Conservation (phyloP, 2,329 filamentous ascomycete genomes). For the Curvularia lunata region DNA sequence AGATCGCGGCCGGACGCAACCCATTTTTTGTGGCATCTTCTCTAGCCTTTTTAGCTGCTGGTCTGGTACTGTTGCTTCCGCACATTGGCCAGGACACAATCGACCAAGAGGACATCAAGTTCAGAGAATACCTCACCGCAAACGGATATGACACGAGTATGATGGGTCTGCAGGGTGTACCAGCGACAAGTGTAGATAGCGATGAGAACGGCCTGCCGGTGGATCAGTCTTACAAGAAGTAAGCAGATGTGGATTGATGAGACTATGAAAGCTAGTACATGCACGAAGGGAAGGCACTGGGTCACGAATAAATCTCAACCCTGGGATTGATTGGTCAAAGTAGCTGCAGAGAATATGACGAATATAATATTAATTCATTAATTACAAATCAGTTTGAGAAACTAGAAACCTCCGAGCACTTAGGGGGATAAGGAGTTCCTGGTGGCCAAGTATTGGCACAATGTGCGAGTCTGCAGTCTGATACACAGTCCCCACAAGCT, state of each 20-base stretch:
- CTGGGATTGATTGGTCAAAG: too few relatives aligned
- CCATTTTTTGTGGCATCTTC: conserved; percentile 86
- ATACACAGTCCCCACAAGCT: too few relatives aligned
- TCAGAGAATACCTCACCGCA: conserved; percentile 73
- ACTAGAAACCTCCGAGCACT: too few relatives aligned
- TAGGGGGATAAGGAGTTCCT: too few relatives aligned
- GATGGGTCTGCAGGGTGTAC: conserved; percentile 52
- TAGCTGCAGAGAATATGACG: not conserved
- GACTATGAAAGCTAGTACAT: not conserved
- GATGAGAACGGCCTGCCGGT: conserved; percentile 19
- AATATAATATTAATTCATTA: not conserved
- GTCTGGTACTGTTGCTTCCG: conserved; percentile 73
- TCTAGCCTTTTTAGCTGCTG: conserved; percentile 73
- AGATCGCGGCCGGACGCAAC: conserved; percentile 70
- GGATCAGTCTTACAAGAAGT: conserved; percentile 11
- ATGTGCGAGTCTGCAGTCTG: too few relatives aligned
- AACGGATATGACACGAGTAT: conserved; percentile 77
- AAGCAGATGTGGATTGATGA: not conserved
- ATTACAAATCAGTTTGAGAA: too few relatives aligned
- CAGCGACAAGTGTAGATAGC: conserved; percentile 18
- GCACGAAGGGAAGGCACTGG: not conserved
- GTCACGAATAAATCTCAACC: not conserved
- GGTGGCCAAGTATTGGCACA: too few relatives aligned
- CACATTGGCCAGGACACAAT: conserved; percentile 86
- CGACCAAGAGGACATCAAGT: conserved; percentile 74